Percentiles rank a stretch among this genome's conserved stretches.
Evolutionary conservation across 2,329 filamentous ascomycete species (phyloP).

Genomic region (Lanzia echinophila): DNA sequence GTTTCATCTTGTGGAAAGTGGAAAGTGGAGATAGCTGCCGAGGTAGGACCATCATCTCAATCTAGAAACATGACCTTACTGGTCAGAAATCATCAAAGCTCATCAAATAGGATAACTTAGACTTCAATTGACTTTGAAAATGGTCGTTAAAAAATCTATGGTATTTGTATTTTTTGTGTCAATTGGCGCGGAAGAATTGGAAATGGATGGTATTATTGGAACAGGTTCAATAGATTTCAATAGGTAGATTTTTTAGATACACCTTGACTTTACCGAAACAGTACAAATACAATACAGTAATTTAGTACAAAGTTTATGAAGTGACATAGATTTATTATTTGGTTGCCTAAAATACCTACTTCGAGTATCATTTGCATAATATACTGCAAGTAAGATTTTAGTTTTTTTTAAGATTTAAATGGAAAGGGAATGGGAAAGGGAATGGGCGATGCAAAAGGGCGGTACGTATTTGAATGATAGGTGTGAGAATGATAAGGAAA

Average conservation of each 20-base stretch:
- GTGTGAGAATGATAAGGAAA: background rate
- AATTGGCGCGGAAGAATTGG: background rate
- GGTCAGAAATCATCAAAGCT: background rate
- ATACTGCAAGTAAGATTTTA: background rate
- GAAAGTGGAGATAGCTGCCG: background rate
- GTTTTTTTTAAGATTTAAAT: background rate
- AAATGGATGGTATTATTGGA: background rate
- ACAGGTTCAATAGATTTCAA: too few relatives aligned
- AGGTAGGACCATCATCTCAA: background rate
- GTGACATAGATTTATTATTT: background rate
- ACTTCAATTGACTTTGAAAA: background rate
- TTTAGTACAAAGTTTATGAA: background rate
- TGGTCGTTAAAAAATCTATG: too few relatives aligned
- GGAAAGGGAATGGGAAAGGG: background rate
- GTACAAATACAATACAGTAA: too few relatives aligned
- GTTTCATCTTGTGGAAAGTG: slow-evolving; percentile 5
- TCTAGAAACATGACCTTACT: background rate
- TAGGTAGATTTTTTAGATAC: too few relatives aligned
- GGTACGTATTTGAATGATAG: too few relatives aligned
- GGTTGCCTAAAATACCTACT: background rate
- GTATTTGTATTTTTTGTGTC: background rate
- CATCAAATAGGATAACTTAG: background rate
- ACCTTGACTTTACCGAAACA: too few relatives aligned
- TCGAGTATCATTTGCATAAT: background rate
- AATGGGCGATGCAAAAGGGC: background rate